Base-by-base conservation (phyloP, 2,329 filamentous ascomycete species). In the Podosphaera fusca region DNA sequence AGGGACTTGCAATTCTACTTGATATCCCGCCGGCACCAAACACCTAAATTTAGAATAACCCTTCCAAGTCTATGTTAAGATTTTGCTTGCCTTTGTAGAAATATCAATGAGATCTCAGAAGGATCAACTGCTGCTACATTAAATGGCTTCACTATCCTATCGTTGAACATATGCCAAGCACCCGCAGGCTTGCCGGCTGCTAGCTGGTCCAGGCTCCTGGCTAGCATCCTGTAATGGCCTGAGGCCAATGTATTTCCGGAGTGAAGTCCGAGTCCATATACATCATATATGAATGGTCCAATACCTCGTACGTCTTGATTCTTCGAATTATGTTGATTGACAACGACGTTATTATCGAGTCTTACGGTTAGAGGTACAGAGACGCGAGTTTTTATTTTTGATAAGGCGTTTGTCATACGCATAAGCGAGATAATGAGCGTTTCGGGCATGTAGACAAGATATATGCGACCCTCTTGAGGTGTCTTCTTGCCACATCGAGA, bases 211-310 rank as follows among this genome's bases (percentile, higher is more conserved):
- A 59, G 58, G 57, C 58, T 60, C 38, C 59, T 61, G 10, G 58
- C 58, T 4, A 62, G 33, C 5, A 63, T 58, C 35, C 57, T 56
- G 56, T 64, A 67, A 56, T 67, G 65, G 0, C 65, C 65, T 10
- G 49, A 45, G 6, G 55, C 46, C 12, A 63, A 40, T 14, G 50
- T 56, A 2, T 49, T 42, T 1, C 65, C 65, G 6, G 33, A 38
- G 56, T 66, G 64, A 30, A 62, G 59, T 14, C 94, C 79, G 5
- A 95, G 84, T 1, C 82, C 90, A 67, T 94, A 95, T 56, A 85
- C 82, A 65, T 94, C 84, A 68, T 95, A 98, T 4, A 74, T 71
- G 65, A 85, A 87, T 0, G 85, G 82, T 0, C 69, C 70, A 64
- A 68, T 58, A 73, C 71, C 59, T 69, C 66, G 45, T 68, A 63